phyloP scores from a whole-genome alignment of 2,329 filamentous ascomycete genomes.

The Elsinoe necatrix region DNA sequence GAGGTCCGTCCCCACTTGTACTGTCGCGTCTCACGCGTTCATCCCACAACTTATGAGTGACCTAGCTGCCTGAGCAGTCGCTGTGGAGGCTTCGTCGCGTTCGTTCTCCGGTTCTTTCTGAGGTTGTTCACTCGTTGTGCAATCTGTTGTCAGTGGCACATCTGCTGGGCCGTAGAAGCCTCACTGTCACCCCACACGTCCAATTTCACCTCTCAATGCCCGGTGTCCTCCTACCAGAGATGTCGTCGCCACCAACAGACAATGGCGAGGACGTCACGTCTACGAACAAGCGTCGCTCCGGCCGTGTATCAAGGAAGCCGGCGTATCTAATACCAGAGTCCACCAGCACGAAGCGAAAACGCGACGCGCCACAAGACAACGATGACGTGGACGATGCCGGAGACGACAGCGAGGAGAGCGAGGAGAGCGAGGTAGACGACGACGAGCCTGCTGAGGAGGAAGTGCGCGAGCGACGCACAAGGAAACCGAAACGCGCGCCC shows the following conservation, averaged over 20 bases:
- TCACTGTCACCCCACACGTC: background rate
- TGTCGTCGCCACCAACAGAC: slow-evolving; percentile 11
- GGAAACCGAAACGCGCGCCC: slow-evolving; percentile 25
- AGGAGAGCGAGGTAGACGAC: slow-evolving; percentile 31
- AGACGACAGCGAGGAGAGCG: slow-evolving; percentile 25
- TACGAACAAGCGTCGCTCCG: slow-evolving; percentile 17
- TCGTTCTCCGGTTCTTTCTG: background rate
- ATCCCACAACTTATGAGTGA: background rate
- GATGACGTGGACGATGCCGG: slow-evolving; percentile 28
- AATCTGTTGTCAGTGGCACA: background rate
- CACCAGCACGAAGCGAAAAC: slow-evolving; percentile 40
- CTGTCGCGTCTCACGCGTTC: slow-evolving; percentile 10
- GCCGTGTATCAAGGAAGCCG: slow-evolving; percentile 19
- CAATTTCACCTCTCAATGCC: slow-evolving; percentile 6
- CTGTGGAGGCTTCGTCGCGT: background rate
- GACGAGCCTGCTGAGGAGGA: slow-evolving; percentile 42
- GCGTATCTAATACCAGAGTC: slow-evolving; percentile 16
- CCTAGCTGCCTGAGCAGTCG: background rate
- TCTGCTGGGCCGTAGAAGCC: background rate
- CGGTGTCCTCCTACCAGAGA: slow-evolving; percentile 8
- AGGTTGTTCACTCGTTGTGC: background rate
- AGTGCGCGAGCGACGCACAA: slow-evolving; percentile 33
- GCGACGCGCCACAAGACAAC: slow-evolving; percentile 29
- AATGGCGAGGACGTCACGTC: slow-evolving; percentile 6
- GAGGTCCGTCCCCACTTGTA: slow-evolving; percentile 8